Evolutionary conservation across 2,329 filamentous ascomycete species (phyloP).

Genomic region (Paradendryphiella salina): DNA sequence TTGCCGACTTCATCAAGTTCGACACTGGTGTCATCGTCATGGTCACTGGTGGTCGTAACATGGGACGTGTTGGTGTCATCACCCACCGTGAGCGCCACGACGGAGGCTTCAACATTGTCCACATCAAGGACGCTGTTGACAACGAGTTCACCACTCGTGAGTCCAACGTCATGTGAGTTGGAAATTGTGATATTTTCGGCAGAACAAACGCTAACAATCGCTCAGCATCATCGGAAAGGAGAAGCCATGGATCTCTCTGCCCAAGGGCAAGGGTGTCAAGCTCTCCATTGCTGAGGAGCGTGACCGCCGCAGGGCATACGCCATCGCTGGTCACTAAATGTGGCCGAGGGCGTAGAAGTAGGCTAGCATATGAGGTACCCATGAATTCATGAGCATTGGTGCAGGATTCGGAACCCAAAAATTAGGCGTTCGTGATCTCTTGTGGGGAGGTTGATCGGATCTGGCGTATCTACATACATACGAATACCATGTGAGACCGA

Average conservation of each 20-base stretch:
- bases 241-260: slow-evolving; percentile 99
- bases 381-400: slow-evolving; percentile 34
- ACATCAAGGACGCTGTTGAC: slow-evolving; percentile 99
- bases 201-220: slow-evolving; percentile 16
- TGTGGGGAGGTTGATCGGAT: slow-evolving; percentile 38
- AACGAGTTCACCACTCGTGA: slow-evolving; percentile 99
- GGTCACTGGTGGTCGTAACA: slow-evolving; percentile 99
- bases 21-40: slow-evolving; percentile 98
- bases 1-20: slow-evolving; percentile 97
- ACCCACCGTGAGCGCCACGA: slow-evolving; percentile 99
- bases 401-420: slow-evolving; percentile 37
- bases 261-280: slow-evolving; percentile 99
- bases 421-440: slow-evolving; percentile 42
- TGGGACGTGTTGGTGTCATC: slow-evolving; percentile 99
- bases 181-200: too few relatives aligned
- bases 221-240: slow-evolving; percentile 83
- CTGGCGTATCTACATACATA: slow-evolving; percentile 41
- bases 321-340: slow-evolving; percentile 57
- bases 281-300: slow-evolving; percentile 98
- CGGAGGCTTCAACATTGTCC: slow-evolving; percentile 99
- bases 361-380: slow-evolving; percentile 34
- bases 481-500: slow-evolving; percentile 33
- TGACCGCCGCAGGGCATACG: slow-evolving; percentile 85
- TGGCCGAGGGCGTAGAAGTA: slow-evolving; percentile 17
- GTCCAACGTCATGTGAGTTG: slow-evolving; percentile 82